phyloP scores from a whole-genome alignment of 2,329 filamentous ascomycete species.

The Pestalotiopsis sp. region DNA sequence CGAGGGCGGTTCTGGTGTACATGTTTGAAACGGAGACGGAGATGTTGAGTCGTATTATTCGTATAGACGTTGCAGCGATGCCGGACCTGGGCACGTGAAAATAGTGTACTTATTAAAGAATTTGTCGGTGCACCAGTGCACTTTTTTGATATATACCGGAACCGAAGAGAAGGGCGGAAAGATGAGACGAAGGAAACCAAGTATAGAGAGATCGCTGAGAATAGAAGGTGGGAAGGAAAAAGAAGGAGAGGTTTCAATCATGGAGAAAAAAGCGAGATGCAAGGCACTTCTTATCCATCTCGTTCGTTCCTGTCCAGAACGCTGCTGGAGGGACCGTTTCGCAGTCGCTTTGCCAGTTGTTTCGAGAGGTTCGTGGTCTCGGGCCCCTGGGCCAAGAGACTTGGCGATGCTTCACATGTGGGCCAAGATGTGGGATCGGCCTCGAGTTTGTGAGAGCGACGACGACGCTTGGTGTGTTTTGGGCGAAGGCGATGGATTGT shows the following conservation, averaged over 20 bases:
- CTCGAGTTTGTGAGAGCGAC: slow-evolving; percentile 10
- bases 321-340: not conserved
- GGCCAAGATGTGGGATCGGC: slow-evolving; percentile 29
- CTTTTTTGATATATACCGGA: slow-evolving; percentile 11
- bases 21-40: slow-evolving; percentile 16
- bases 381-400: slow-evolving; percentile 10
- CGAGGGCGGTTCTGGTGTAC: slow-evolving; percentile 26
- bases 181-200: slow-evolving; percentile 17
- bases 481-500: not conserved
- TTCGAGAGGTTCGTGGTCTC: slow-evolving; percentile 14
- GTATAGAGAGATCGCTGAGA: slow-evolving; percentile 13
- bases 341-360: slow-evolving; percentile 11
- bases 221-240: slow-evolving; percentile 15
- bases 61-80: not conserved
- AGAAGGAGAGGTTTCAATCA: slow-evolving; percentile 5
- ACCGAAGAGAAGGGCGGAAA: slow-evolving; percentile 10
- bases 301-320: slow-evolving; percentile 5
- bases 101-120: slow-evolving; percentile 12
- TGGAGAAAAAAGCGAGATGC: not conserved
- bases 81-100: slow-evolving; percentile 16
- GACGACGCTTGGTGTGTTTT: slow-evolving; percentile 5
- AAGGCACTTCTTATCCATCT: slow-evolving; percentile 3
- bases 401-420: slow-evolving; percentile 7
- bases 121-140: slow-evolving; percentile 26
- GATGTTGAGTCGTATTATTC: not conserved